Evolutionary conservation across 495 filamentous ascomycete species (phyloP).

Genomic region (Mycothermus thermophilus): DNA sequence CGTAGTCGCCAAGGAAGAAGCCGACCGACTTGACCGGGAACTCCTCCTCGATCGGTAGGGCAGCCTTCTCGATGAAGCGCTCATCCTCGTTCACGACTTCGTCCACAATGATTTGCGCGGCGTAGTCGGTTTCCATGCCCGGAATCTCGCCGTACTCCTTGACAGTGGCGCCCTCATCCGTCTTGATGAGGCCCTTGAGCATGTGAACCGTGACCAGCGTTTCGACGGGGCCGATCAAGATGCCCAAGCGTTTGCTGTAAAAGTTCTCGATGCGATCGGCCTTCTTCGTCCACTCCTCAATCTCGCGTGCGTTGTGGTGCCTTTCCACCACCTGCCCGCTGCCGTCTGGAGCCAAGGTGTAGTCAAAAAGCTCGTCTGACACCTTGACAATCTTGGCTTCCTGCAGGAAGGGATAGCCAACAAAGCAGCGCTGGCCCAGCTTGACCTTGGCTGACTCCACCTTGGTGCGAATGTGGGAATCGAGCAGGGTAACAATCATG

Average conservation of each 20-base stretch:
- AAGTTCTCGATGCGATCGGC: slow-evolving; percentile 65
- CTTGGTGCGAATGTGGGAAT: slow-evolving; percentile 56
- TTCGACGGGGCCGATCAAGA: slow-evolving; percentile 76
- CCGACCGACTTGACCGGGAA: slow-evolving; percentile 69
- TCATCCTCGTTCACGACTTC: slow-evolving; percentile 83
- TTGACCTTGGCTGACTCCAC: slow-evolving; percentile 59
- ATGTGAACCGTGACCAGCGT: slow-evolving; percentile 83
- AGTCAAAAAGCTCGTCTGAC: slow-evolving; percentile 89
- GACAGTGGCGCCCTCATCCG: slow-evolving; percentile 75
- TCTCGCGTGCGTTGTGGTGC: slow-evolving; percentile 64
- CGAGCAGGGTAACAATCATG: slow-evolving; percentile 75
- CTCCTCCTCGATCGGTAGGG: slow-evolving; percentile 78
- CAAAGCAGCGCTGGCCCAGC: slow-evolving; percentile 72
- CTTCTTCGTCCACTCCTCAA: slow-evolving; percentile 72
- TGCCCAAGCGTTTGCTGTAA: slow-evolving; percentile 82
- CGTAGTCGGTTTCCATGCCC: slow-evolving; percentile 83
- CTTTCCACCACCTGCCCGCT: slow-evolving; percentile 48
- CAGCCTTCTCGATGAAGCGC: slow-evolving; percentile 78
- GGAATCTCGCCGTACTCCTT: slow-evolving; percentile 89
- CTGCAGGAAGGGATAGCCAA: slow-evolving; percentile 91
- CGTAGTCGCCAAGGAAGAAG: slow-evolving; percentile 94
- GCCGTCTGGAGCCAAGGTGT: slow-evolving; percentile 44
- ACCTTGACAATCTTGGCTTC: slow-evolving; percentile 82
- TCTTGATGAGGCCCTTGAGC: slow-evolving; percentile 80
- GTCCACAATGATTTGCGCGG: slow-evolving; percentile 79